Conservation (phyloP, 169 alveolate species). For the Eimeria necatrix region DNA sequence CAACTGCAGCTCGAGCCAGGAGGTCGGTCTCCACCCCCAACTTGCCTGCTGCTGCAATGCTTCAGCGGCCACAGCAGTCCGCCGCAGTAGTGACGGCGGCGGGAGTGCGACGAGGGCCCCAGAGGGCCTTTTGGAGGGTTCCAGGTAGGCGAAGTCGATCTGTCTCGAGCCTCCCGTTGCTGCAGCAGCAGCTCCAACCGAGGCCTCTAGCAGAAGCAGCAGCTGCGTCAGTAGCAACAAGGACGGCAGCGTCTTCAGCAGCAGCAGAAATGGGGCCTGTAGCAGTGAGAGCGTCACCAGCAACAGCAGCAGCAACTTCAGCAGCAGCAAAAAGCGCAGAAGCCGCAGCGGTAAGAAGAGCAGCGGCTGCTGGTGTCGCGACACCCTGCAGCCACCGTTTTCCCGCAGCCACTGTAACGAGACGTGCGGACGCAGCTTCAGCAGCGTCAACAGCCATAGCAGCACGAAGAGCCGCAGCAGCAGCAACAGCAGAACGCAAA, state of each 20-base stretch:
- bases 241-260: too few species aligned
- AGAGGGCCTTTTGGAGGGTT: neutral
- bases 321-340: neutral
- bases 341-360: neutral
- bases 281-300: too few species aligned
- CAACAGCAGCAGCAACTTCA: too few species aligned
- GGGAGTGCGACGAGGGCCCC: neutral
- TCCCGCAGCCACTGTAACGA: neutral
- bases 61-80: neutral
- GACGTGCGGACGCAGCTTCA: neutral
- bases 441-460: neutral
- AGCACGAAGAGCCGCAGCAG: neutral
- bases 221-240: too few species aligned
- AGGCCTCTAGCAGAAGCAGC: too few species aligned
- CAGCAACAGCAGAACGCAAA: neutral
- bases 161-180: neutral
- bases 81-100: slow-evolving; percentile 4
- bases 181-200: too few species aligned
- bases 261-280: too few species aligned
- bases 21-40: neutral
- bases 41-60: neutral
- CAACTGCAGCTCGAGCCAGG: neutral
- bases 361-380: neutral
- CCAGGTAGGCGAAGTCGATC: neutral
- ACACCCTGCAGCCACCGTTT: too few species aligned